Base-by-base conservation (phyloP, 345 rosid species). In the Brassica napus region DNA sequence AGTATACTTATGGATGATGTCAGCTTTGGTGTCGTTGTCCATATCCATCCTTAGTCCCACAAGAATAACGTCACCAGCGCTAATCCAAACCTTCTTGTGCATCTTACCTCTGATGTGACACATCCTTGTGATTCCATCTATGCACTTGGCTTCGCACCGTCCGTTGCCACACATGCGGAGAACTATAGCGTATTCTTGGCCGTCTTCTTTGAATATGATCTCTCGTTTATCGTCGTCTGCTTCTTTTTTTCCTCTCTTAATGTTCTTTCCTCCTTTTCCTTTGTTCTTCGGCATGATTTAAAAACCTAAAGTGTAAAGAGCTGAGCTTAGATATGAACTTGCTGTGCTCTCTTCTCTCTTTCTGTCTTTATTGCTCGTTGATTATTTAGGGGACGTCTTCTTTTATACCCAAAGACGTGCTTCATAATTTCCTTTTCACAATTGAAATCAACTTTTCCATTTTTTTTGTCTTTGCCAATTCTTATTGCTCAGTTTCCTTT, bases 41-140 rank as follows among this genome's bases (percentile, higher is more conserved):
- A 55, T 55, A 55, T 55, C 24, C 11, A 16, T 55, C 60, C 60
- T 55, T 1, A 55, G 60, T 18, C 60, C 60, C 11, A 55, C 60
- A 55, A 55, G 60, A 55, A 55, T 8, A 8, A 55, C 1, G 60
- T 55, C 60, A 18, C 60, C 60, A 55, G 60, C 60, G 24, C 11
- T 16, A 8, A 55, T 55, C 60, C 60, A 55, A 2, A 16, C 60
- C 60, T 16, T 55, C 12, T 55, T 55, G 26, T 55, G 60, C 60
- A 55, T 55, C 60, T 55, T 55, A 18, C 60, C 60, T 55, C 60
- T 55, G 60, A 55, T 55, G 60, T 55, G 60, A 8, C 60, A 55
- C 60, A 16, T 55, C 60, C 60, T 55, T 8, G 3, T 18, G 60
- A 6, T 5, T 1, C 57, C 57, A 21, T 52, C 60, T 55, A 55